These are phyloP conservation scores for Noccaea caerulescens DNA, from an alignment of 345 rosid species.

Conservation along the genomic window DNA sequence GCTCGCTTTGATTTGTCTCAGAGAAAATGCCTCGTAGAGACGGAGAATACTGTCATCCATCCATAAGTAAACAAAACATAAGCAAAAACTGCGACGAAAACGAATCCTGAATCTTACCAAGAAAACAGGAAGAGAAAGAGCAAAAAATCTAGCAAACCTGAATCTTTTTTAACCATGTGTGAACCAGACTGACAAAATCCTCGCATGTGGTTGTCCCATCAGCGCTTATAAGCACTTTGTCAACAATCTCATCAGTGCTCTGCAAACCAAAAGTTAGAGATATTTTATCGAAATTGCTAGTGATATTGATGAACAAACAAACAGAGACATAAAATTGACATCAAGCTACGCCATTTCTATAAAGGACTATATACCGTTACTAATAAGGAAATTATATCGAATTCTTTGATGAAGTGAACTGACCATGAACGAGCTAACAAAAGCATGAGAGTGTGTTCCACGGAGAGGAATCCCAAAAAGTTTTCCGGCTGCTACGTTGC, in stretches of 20 bases:
- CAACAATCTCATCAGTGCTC: conserved; percentile 89
- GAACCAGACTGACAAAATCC: conserved; percentile 82
- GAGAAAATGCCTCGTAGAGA: conserved; percentile 62
- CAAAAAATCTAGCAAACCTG: conserved; percentile 56
- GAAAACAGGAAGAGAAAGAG: background rate
- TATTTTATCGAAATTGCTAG: background rate
- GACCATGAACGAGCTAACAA: conserved; percentile 97
- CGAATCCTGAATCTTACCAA: too few species aligned
- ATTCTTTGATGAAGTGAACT: conserved; percentile 32
- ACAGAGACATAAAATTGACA: background rate
- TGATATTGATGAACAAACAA: background rate
- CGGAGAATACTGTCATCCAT: conserved; percentile 57
- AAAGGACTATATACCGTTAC: background rate
- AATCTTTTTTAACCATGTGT: conserved; percentile 77
- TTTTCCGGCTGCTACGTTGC: conserved; percentile 69
- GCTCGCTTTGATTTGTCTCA: conserved; percentile 96
- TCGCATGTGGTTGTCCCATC: conserved; percentile 71
- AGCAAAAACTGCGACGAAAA: background rate
- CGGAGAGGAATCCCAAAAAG: conserved; percentile 94
- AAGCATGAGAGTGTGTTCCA: conserved; percentile 99
- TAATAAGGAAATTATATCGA: too few species aligned
- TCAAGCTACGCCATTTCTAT: background rate
- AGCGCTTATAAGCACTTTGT: conserved; percentile 64
- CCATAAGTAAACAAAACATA: conserved; percentile 7
- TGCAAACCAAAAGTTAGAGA: conserved; percentile 45